Evolutionary conservation across 768 basidiomycete genomes (phyloP).

Genomic region (Hirschioporus abietinus): DNA sequence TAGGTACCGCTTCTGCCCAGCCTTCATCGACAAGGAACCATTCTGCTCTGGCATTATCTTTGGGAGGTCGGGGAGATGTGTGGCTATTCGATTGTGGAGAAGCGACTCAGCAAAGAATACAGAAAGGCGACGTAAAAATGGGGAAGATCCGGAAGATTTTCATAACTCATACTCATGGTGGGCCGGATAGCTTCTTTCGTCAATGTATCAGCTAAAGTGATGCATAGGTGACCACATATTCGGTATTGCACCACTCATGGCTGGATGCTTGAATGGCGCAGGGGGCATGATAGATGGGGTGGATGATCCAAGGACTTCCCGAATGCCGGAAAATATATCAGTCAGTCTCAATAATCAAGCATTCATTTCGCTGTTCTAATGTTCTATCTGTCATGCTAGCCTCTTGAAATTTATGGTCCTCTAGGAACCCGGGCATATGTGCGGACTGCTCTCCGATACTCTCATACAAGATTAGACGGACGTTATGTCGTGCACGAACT

Average conservation of each 20-base stretch:
- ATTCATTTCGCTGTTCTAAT: background rate
- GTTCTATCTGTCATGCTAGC: constrained; percentile 19
- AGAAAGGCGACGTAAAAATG: constrained; percentile 65
- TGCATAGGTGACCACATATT: constrained; percentile 74
- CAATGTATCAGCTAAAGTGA: background rate
- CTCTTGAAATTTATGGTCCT: constrained; percentile 80
- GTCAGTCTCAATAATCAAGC: background rate
- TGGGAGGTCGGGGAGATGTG: constrained; percentile 49
- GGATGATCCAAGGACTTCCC: constrained; percentile 39
- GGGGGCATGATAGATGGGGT: constrained; percentile 55
- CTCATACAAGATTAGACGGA: constrained; percentile 58
- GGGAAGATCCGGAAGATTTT: constrained; percentile 78
- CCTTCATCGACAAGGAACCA: constrained; percentile 78
- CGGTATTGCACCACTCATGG: constrained; percentile 64
- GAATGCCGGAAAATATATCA: background rate
- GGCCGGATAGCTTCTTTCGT: constrained; percentile 10
- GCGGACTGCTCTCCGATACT: constrained; percentile 60
- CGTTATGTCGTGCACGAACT: constrained; percentile 84
- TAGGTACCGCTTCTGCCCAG: constrained; percentile 78
- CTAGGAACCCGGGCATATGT: constrained; percentile 78
- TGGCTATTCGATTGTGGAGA: constrained; percentile 89
- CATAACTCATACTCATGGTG: constrained; percentile 87
- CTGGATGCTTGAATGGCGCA: constrained; percentile 66
- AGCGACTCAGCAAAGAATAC: constrained; percentile 74
- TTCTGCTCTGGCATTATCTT: constrained; percentile 62